These are phyloP conservation scores for Trypanosoma vivax DNA, from an alignment of 208 protist genomes.

Conservation along the genomic window DNA sequence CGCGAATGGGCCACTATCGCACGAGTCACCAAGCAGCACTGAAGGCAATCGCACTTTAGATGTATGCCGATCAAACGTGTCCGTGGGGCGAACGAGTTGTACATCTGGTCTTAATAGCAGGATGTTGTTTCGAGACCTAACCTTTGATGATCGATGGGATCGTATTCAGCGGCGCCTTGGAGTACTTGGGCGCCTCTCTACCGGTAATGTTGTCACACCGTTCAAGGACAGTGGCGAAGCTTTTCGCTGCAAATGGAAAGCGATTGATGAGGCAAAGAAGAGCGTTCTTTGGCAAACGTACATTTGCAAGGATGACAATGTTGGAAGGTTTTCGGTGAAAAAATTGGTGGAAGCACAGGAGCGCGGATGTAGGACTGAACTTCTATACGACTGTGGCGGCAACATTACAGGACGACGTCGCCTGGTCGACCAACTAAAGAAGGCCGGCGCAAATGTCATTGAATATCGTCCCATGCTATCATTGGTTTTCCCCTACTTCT, in stretches of 20 bases:
- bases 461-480: conserved; percentile 80
- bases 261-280: conserved; percentile 59
- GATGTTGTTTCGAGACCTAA: conserved; percentile 19
- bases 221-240: conserved; percentile 72
- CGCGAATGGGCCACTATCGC: too few species aligned
- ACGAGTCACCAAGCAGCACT: too few species aligned
- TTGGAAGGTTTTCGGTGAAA: conserved; percentile 62
- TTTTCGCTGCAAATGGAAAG: conserved; percentile 83
- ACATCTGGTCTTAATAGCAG: background rate
- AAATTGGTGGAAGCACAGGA: conserved; percentile 61
- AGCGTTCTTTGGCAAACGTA: conserved; percentile 90
- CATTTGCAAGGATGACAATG: conserved; percentile 88
- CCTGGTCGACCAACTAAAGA: conserved; percentile 60
- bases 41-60: too few species aligned
- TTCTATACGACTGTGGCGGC: conserved; percentile 88
- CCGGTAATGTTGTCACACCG: conserved; percentile 50
- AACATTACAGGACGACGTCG: conserved; percentile 81
- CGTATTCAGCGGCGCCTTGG: conserved; percentile 47
- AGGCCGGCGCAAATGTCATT: conserved; percentile 72
- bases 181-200: conserved; percentile 55
- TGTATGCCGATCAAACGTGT: background rate
- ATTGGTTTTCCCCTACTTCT: conserved; percentile 58
- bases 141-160: conserved; percentile 77
- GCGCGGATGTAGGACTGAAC: conserved; percentile 68
- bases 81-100: background rate